Evolutionary conservation across 2,329 filamentous ascomycete species (phyloP).

Genomic region (Verticillium nubilum): DNA sequence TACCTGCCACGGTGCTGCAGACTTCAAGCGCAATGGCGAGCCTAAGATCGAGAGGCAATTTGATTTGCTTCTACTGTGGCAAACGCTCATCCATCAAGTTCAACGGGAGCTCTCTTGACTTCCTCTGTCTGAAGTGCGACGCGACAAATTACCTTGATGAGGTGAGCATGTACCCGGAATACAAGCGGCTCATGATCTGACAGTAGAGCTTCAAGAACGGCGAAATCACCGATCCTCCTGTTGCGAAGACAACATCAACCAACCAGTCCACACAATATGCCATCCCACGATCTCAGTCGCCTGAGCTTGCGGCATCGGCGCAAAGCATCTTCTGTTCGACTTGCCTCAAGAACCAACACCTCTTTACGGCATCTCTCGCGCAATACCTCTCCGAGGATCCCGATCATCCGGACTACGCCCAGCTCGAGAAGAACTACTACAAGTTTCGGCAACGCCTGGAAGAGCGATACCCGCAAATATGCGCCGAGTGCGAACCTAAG

Average conservation of each 20-base stretch:
- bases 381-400: conserved; percentile 69
- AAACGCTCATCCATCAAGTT: conserved; percentile 56
- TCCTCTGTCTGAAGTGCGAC: conserved; percentile 73
- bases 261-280: conserved; percentile 41
- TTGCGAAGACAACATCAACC: conserved; percentile 46
- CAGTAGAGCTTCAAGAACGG: conserved; percentile 57
- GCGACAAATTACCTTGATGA: conserved; percentile 86
- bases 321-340: conserved; percentile 60
- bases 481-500: conserved; percentile 69
- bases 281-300: conserved; percentile 31
- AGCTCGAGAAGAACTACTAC: conserved; percentile 64
- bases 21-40: conserved; percentile 32
- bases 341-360: conserved; percentile 84
- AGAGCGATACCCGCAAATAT: conserved; percentile 82
- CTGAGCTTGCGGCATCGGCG: conserved; percentile 22
- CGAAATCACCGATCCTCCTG: conserved; percentile 82
- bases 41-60: conserved; percentile 32
- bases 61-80: conserved; percentile 83
- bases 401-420: conserved; percentile 61
- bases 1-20: conserved; percentile 2
- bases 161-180: conserved; percentile 39
- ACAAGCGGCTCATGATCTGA: neutral
- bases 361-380: conserved; percentile 69
- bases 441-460: conserved; percentile 70
- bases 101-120: conserved; percentile 55